phyloP scores from a whole-genome alignment of 1,284 basidiomycete species.

The Vanrija humicola region DNA sequence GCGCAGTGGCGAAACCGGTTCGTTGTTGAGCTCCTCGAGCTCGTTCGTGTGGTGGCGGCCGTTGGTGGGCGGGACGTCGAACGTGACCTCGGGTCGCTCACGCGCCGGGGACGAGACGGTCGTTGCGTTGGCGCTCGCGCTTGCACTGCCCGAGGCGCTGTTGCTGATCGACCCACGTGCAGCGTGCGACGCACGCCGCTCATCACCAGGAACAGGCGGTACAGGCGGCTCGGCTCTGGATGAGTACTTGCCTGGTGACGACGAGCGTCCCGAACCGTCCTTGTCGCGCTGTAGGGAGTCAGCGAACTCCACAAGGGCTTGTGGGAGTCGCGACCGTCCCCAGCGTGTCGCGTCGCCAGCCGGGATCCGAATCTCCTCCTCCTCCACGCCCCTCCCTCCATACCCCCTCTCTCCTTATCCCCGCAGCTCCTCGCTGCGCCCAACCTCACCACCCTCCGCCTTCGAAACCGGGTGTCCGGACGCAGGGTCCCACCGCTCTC shows the following conservation, averaged over 20 bases:
- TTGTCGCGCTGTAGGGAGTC: slow-evolving; percentile 6
- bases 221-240: slow-evolving; percentile 8
- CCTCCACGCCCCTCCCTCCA: neutral
- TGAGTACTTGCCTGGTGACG: slow-evolving; percentile 12
- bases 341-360: no score
- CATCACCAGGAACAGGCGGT: slow-evolving; percentile 1
- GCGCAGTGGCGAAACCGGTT: neutral
- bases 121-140: neutral
- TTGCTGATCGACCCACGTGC: neutral
- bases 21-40: neutral
- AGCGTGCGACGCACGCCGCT: neutral
- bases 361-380: no score
- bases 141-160: neutral
- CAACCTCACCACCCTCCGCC: slow-evolving; percentile 2
- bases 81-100: no score
- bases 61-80: neutral
- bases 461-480: neutral
- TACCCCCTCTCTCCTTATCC: neutral
- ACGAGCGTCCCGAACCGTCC: slow-evolving; percentile 5
- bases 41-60: neutral
- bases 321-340: no score
- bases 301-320: slow-evolving; percentile 13
- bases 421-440: neutral
- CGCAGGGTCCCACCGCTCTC: no score
- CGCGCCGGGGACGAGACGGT: neutral